Base-by-base conservation (phyloP, 441 rosid species). In the Melastoma candidum region DNA sequence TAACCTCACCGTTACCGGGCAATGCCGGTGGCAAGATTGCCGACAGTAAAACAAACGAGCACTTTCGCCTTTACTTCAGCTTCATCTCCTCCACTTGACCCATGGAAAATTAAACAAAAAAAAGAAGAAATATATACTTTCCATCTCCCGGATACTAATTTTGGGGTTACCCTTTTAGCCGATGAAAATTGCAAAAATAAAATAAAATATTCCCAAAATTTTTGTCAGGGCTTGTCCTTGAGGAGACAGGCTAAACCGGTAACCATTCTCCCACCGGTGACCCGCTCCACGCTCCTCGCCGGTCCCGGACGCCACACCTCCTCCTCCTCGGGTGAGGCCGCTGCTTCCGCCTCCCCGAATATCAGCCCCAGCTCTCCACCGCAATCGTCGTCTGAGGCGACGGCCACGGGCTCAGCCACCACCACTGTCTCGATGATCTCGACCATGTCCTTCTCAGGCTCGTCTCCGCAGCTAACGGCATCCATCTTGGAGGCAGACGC, bases 191-290 rank as follows among this genome's bases (percentile, higher is more conserved):
- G 49, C 12, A 2, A 50, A n/a, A 44, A 7, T 17, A 1, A 51
- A 12, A 12, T 25, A 41, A 57, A 4, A 26, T 46, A 63, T 69
- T 60, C 36, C 36, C 36, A 7, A 70, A 75, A 83, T 74, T 44
- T 67, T 53, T 17, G 63, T 77, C 70, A 92, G 39, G 87, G 74
- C 52, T 76, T 78, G 74, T 81, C 84, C 58, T 72, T 75, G 44
- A 92, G 76, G 13, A 92, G 87, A 56, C 81, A 82, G 60, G 94
- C 97, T 57, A 92, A 77, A 63, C 97, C 97, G 66, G 92, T 82
- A 69, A 85, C 92, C 27, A 81, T 64, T 76, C 78, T 82, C 55
- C 77, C 69, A 66, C 86, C 79, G 41, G 41, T 4, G 7, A 4
- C 41, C 65, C 72, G 74, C 65, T 81, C 85, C 47, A 63, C 69